phyloP scores from a whole-genome alignment of 108 stramenopile genomes.

The Fistulifera solaris region DNA sequence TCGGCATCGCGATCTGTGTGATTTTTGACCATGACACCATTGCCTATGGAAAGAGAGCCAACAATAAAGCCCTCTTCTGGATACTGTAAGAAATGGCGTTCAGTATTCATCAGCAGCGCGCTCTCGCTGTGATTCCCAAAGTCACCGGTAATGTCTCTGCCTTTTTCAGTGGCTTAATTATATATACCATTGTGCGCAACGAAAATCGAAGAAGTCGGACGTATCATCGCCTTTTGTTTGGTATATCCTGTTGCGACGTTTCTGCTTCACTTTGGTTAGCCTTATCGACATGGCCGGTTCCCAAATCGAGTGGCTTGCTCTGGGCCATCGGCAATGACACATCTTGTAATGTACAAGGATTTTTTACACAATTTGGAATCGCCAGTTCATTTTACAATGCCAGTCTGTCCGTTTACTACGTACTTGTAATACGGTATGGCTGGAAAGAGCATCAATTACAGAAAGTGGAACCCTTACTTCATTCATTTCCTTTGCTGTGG shows the following conservation, averaged over 20 bases:
- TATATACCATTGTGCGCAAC: background rate
- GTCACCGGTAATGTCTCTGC: background rate
- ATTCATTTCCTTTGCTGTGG: slow-evolving; percentile 15
- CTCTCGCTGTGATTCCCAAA: background rate
- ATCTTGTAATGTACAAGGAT: slow-evolving; percentile 31
- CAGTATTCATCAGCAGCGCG: background rate
- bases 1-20: too few relatives aligned
- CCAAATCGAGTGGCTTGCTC: background rate
- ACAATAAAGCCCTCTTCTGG: too few relatives aligned
- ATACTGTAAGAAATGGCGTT: slow-evolving; percentile 5
- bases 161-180: background rate
- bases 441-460: slow-evolving; percentile 18
- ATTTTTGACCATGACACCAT: too few relatives aligned
- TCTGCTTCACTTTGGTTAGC: slow-evolving; percentile 8
- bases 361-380: slow-evolving; percentile 24
- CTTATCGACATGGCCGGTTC: slow-evolving; percentile 19
- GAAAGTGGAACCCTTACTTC: slow-evolving; percentile 11
- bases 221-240: slow-evolving; percentile 28
- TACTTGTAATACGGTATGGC: slow-evolving; percentile 26
- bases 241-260: slow-evolving; percentile 17
- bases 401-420: slow-evolving; percentile 26
- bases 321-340: slow-evolving; percentile 10
- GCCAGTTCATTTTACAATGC: slow-evolving; percentile 21
- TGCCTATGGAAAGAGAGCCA: too few relatives aligned
- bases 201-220: background rate